These are phyloP conservation scores for Albizia julibrissin DNA, from an alignment of 306 rosid species.

Conservation along the genomic window DNA sequence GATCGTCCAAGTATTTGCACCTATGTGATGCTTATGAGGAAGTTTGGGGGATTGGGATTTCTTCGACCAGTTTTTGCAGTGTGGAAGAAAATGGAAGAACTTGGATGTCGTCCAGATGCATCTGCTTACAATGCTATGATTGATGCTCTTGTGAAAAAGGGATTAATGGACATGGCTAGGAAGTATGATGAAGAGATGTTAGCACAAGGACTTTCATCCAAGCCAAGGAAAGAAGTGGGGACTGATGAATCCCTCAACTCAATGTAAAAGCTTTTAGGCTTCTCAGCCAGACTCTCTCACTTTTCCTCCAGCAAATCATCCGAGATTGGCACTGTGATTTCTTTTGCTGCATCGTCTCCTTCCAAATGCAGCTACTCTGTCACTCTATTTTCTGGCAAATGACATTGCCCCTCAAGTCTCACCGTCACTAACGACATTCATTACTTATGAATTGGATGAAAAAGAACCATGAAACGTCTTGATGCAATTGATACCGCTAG, in stretches of 20 bases:
- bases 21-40: slow-evolving; percentile 81
- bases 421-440: not conserved
- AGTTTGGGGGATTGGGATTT: slow-evolving; percentile 91
- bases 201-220: slow-evolving; percentile 78
- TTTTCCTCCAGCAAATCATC: not conserved
- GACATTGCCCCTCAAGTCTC: not conserved
- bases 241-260: slow-evolving; percentile 33
- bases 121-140: slow-evolving; percentile 81
- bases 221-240: slow-evolving; percentile 75
- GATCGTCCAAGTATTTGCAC: slow-evolving; percentile 76
- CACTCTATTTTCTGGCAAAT: not conserved
- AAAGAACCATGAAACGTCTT: not conserved
- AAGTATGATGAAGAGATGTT: slow-evolving; percentile 87
- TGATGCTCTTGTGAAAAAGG: slow-evolving; percentile 84
- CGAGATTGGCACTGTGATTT: not conserved
- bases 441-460: not conserved
- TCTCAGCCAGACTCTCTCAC: not conserved
- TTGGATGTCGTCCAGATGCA: slow-evolving; percentile 83
- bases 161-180: slow-evolving; percentile 70
- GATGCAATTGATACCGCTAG: not conserved
- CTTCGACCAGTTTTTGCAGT: slow-evolving; percentile 71
- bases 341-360: not conserved
- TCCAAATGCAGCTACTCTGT: not conserved
- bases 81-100: slow-evolving; percentile 77
- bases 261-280: not conserved